Conservation (phyloP, 2,329 filamentous ascomycete species). For the Emydomyces testavorans region DNA sequence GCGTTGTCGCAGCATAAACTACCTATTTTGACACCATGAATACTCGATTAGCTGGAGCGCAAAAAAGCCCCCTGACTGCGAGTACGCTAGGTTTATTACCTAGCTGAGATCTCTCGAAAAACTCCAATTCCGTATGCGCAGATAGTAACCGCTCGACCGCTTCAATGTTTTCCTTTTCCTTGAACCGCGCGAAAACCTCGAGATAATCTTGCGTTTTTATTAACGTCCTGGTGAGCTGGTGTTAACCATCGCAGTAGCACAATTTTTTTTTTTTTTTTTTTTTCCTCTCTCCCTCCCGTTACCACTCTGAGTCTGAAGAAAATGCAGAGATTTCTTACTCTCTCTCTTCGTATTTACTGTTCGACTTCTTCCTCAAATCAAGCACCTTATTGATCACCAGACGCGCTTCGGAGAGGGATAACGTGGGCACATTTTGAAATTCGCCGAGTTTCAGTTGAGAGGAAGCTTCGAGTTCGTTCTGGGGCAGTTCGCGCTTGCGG, state of each 20-base stretch:
- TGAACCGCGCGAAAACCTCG: slow-evolving; percentile 89
- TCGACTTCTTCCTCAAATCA: slow-evolving; percentile 63
- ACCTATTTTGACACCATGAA: slow-evolving; percentile 40
- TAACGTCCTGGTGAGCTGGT: slow-evolving; percentile 44
- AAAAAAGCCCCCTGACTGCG: neutral
- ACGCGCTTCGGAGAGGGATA: slow-evolving; percentile 84
- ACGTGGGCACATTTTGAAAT: slow-evolving; percentile 80
- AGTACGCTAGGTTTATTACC: slow-evolving; percentile 44
- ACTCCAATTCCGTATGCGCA: slow-evolving; percentile 62
- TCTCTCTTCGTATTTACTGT: slow-evolving; percentile 72
- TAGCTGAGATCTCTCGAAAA: slow-evolving; percentile 87
- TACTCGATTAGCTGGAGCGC: slow-evolving; percentile 8
- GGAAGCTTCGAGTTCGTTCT: slow-evolving; percentile 71
- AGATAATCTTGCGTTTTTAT: slow-evolving; percentile 85
- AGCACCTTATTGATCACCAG: slow-evolving; percentile 85
- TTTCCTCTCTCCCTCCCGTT: neutral
- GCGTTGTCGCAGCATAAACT: slow-evolving; percentile 84
- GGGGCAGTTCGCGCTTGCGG: slow-evolving; percentile 33
- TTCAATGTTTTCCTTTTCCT: slow-evolving; percentile 86
- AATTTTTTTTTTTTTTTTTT: neutral
- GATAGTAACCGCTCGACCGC: slow-evolving; percentile 82
- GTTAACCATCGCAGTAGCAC: neutral
- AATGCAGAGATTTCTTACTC: slow-evolving; percentile 48
- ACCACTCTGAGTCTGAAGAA: neutral
- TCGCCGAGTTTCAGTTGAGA: slow-evolving; percentile 76